phyloP scores from a whole-genome alignment of 2,329 filamentous ascomycete species.

The Pseudogymnoascus sp. region DNA sequence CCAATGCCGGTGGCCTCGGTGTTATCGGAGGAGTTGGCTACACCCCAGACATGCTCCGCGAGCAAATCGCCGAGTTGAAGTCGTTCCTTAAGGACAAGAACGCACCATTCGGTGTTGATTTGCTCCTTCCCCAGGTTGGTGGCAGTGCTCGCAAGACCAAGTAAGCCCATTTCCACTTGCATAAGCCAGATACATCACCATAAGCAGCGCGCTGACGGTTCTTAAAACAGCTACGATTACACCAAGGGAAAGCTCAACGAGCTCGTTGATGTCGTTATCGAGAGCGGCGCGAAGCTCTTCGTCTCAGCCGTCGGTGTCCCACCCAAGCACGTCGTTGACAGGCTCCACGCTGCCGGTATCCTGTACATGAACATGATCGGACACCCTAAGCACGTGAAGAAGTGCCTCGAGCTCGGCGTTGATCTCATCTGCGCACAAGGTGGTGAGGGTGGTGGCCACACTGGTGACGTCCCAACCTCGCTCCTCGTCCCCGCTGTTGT shows the following conservation, averaged over 20 bases:
- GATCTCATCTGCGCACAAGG: slow-evolving; percentile 99
- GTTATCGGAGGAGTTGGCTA: slow-evolving; percentile 95
- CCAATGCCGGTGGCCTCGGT: slow-evolving; percentile 91
- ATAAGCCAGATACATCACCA: neutral
- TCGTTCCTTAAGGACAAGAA: slow-evolving; percentile 80
- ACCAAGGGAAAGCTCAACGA: slow-evolving; percentile 96
- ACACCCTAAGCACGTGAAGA: slow-evolving; percentile 97
- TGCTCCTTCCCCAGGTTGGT: slow-evolving; percentile 89
- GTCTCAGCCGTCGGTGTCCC: slow-evolving; percentile 95
- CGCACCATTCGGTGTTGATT: slow-evolving; percentile 88
- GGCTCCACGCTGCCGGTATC: slow-evolving; percentile 77
- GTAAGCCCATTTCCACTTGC: slow-evolving; percentile 34
- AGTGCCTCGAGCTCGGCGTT: slow-evolving; percentile 83
- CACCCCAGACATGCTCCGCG: slow-evolving; percentile 91
- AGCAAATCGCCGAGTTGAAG: slow-evolving; percentile 94
- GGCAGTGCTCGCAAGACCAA: slow-evolving; percentile 94
- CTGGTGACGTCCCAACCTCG: slow-evolving; percentile 84
- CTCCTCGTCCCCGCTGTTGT: slow-evolving; percentile 90
- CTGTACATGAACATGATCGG: slow-evolving; percentile 99
- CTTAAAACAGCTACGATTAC: slow-evolving; percentile 78
- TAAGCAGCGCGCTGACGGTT: slow-evolving; percentile 21
- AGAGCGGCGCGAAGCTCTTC: slow-evolving; percentile 84
- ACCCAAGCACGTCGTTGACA: slow-evolving; percentile 80
- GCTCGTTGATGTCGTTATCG: slow-evolving; percentile 86
- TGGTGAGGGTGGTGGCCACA: slow-evolving; percentile 94